Conservation (phyloP, 2,329 filamentous ascomycete genomes). For the Diatrype stigma region DNA sequence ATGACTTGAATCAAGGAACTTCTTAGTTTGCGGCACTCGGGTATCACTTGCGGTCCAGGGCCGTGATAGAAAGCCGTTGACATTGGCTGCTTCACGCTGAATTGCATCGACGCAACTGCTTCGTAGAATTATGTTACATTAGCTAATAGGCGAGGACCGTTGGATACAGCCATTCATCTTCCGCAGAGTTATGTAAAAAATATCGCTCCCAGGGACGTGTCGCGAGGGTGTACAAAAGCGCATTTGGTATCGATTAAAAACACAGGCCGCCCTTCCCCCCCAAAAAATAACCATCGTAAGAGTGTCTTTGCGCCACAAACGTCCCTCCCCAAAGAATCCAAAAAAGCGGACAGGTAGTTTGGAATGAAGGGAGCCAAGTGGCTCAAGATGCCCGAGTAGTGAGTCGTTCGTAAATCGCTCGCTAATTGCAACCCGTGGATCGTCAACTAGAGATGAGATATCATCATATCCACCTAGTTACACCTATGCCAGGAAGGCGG, state of each 20-base stretch:
- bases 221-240: not conserved
- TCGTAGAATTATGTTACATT: not conserved
- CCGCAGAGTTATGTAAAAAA: too few relatives aligned
- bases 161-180: too few relatives aligned
- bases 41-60: not conserved
- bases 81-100: not conserved
- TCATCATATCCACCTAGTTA: too few relatives aligned
- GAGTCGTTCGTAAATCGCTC: too few relatives aligned
- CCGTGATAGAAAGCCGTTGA: not conserved
- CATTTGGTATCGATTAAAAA: not conserved
- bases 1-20: too few relatives aligned
- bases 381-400: too few relatives aligned
- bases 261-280: not conserved
- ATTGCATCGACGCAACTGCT: not conserved
- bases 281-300: not conserved
- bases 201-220: not conserved
- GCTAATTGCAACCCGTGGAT: too few relatives aligned
- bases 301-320: slow-evolving; percentile 9
- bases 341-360: slow-evolving; percentile 8
- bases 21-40: too few relatives aligned
- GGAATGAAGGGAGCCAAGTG: too few relatives aligned
- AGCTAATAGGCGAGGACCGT: too few relatives aligned
- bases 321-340: slow-evolving; percentile 15
- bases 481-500: slow-evolving; percentile 20
- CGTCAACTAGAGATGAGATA: too few relatives aligned